phyloP scores from a whole-genome alignment of 2,329 filamentous ascomycete genomes.

The Aspergillus ruber region DNA sequence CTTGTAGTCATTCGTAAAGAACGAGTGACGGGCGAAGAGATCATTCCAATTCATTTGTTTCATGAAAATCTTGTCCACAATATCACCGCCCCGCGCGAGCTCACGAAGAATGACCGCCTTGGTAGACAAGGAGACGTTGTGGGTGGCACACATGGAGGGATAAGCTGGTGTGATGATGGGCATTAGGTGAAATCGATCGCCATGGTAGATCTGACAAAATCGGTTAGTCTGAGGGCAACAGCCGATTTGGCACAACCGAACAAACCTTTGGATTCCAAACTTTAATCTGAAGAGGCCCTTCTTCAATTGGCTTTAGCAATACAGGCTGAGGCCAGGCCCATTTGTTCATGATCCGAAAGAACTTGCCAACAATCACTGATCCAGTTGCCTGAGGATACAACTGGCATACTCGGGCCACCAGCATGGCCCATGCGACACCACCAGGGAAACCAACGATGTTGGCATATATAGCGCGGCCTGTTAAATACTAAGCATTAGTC shows the following conservation, averaged over 20 bases:
- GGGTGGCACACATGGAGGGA: slow-evolving; percentile 95
- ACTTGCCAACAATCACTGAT: slow-evolving; percentile 83
- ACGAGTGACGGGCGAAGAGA: slow-evolving; percentile 81
- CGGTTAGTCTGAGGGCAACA: neutral
- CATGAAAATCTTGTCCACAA: slow-evolving; percentile 71
- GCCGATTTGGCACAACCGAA: neutral
- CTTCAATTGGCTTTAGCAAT: slow-evolving; percentile 79
- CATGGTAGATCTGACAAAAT: slow-evolving; percentile 61
- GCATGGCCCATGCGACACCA: slow-evolving; percentile 96
- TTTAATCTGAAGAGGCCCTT: slow-evolving; percentile 69
- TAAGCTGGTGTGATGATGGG: slow-evolving; percentile 97
- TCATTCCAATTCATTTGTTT: slow-evolving; percentile 78
- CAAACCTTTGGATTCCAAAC: slow-evolving; percentile 89
- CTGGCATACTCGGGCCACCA: slow-evolving; percentile 92
- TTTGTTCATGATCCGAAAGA: slow-evolving; percentile 83
- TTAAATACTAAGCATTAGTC: neutral
- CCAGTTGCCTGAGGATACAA: slow-evolving; percentile 89
- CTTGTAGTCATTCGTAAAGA: slow-evolving; percentile 89
- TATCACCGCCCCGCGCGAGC: slow-evolving; percentile 67
- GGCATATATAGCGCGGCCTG: slow-evolving; percentile 78
- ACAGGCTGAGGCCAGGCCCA: slow-evolving; percentile 97
- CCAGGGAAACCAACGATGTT: slow-evolving; percentile 96
- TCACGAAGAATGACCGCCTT: slow-evolving; percentile 79
- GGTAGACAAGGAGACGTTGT: slow-evolving; percentile 84
- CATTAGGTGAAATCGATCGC: slow-evolving; percentile 85